phyloP scores from a whole-genome alignment of 768 basidiomycete genomes.

The Pulveroboletus sp. region DNA sequence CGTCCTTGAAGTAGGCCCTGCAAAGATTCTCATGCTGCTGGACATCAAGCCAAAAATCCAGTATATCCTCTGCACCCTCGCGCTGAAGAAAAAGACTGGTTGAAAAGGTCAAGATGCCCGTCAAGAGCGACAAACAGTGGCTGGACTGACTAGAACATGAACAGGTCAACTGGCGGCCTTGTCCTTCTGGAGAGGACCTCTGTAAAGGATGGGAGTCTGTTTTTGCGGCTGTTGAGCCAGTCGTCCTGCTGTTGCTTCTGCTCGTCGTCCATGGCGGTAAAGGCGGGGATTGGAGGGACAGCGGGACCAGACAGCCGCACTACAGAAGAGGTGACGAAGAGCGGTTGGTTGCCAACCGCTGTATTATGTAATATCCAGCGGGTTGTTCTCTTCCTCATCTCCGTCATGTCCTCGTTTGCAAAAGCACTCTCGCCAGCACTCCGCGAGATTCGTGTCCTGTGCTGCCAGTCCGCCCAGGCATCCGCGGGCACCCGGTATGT shows the following conservation, averaged over 20 bases:
- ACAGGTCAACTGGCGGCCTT: conserved; percentile 93
- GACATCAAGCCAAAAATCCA: conserved; percentile 99
- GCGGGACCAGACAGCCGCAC: conserved; percentile 11
- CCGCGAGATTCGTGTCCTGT: conserved; percentile 76
- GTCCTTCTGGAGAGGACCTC: conserved; percentile 92
- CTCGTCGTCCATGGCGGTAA: conserved; percentile 50
- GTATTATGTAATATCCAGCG: conserved; percentile 28
- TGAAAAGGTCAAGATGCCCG: conserved; percentile 5
- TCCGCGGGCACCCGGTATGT: conserved; percentile 78
- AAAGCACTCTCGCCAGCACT: conserved; percentile 75
- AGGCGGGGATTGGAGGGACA: conserved; percentile 2
- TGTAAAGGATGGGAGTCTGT: conserved; percentile 81
- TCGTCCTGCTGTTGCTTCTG: conserved; percentile 60
- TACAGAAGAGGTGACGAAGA: conserved; percentile 18
- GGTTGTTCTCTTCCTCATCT: conserved; percentile 19
- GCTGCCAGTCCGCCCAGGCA: conserved; percentile 72
- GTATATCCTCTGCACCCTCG: conserved; percentile 92
- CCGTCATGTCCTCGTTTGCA: conserved; percentile 59
- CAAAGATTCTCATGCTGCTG: conserved; percentile 99
- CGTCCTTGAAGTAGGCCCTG: conserved; percentile 98
- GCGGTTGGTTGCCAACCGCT: conserved; percentile 7
- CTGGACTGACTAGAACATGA: conserved; percentile 92
- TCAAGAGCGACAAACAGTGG: background rate
- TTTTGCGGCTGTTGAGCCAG: conserved; percentile 66
- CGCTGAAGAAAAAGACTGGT: conserved; percentile 89